These are phyloP conservation scores for Mycotypha africana DNA, from an alignment of 371 early-diverging fungal genomes.

Conservation along the genomic window DNA sequence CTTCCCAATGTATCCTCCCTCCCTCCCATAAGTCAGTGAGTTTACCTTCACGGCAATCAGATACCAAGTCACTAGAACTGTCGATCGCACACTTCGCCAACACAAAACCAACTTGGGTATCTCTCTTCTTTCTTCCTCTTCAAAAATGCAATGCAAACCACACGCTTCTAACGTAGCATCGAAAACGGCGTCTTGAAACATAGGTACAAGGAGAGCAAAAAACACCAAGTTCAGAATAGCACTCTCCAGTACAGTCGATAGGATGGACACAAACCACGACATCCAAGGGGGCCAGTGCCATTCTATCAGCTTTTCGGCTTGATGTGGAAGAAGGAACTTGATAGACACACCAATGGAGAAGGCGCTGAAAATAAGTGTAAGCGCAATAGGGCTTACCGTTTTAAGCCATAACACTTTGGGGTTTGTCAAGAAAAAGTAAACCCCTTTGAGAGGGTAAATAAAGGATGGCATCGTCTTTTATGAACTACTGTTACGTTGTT, in stretches of 20 bases:
- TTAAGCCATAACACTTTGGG: conserved; percentile 40
- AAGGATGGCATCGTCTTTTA: not conserved
- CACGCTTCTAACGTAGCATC: conserved; percentile 38
- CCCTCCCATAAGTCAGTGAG: not conserved
- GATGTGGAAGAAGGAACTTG: conserved; percentile 14
- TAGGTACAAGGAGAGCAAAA: conserved; percentile 42
- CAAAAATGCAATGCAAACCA: conserved; percentile 34
- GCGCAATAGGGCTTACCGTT: conserved; percentile 19
- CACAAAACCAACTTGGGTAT: conserved; percentile 17
- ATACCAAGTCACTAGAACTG: conserved; percentile 18
- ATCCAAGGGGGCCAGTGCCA: conserved; percentile 47
- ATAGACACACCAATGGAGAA: conserved; percentile 24
- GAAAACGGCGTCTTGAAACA: conserved; percentile 45
- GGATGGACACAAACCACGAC: conserved; percentile 35
- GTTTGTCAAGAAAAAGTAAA: conserved; percentile 36
- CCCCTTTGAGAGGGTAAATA: conserved; percentile 18
- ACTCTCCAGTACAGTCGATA: conserved; percentile 39
- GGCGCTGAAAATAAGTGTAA: conserved; percentile 19
- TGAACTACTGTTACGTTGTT: too few species aligned
- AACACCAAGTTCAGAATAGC: conserved; percentile 38
- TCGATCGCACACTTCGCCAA: conserved; percentile 22
- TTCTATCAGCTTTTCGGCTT: conserved; percentile 33
- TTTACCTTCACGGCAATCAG: conserved; percentile 21
- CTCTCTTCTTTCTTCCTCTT: conserved; percentile 12
- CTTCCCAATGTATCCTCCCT: not conserved